Evolutionary conservation across 2,329 filamentous ascomycete species (phyloP).

Genomic region (Whalleya microplaca): DNA sequence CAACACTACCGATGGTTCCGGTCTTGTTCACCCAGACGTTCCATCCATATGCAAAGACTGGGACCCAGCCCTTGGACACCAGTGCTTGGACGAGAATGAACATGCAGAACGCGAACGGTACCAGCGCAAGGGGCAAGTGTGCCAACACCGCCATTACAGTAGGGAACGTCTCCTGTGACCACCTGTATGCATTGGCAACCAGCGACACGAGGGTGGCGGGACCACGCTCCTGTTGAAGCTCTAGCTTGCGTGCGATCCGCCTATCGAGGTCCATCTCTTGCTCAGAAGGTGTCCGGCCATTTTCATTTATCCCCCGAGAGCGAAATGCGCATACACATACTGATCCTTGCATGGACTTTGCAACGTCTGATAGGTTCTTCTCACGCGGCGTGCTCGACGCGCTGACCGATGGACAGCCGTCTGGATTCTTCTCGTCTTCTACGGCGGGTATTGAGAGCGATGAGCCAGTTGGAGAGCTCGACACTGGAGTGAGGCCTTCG

Average conservation of each 20-base stretch:
- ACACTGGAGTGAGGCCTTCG: too few relatives aligned
- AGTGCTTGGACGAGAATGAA: conserved; percentile 74
- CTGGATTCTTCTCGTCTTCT: background rate
- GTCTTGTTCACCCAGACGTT: conserved; percentile 73
- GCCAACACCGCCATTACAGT: conserved; percentile 67
- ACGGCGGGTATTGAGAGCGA: too few relatives aligned
- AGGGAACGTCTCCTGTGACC: conserved; percentile 72
- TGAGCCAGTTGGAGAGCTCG: too few relatives aligned
- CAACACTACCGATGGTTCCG: conserved; percentile 68
- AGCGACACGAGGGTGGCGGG: conserved; percentile 58
- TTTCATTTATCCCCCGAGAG: conserved; percentile 18
- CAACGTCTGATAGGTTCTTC: conserved; percentile 1
- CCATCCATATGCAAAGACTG: conserved; percentile 74
- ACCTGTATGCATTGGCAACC: conserved; percentile 49
- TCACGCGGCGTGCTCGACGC: conserved; percentile 9
- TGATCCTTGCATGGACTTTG: conserved; percentile 7
- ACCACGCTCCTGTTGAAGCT: conserved; percentile 4
- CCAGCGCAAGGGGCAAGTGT: conserved; percentile 68
- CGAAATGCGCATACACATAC: conserved; percentile 6
- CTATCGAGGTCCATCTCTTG: conserved; percentile 20
- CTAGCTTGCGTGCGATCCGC: conserved; percentile 9
- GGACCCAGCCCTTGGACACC: conserved; percentile 75
- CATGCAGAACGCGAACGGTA: conserved; percentile 76
- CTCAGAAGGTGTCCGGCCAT: conserved; percentile 4
- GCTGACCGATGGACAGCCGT: conserved; percentile 3